Conservation (phyloP, 257 asterid species). For the Coffea eugenioides region DNA sequence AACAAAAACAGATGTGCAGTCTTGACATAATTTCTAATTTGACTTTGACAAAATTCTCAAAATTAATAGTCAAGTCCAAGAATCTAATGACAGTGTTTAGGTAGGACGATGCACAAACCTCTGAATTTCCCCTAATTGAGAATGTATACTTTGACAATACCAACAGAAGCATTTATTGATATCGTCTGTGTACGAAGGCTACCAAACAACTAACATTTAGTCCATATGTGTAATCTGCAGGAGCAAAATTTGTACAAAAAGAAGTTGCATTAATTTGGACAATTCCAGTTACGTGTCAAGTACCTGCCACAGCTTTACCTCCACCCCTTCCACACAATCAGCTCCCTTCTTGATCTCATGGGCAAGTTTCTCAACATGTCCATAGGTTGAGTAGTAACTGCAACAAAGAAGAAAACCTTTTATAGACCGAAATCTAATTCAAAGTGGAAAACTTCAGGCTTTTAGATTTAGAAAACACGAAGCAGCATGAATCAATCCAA, state of each 20-base stretch:
- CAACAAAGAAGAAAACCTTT: too few species aligned
- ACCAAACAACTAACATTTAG: neutral
- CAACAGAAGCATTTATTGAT: neutral
- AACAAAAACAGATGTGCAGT: neutral
- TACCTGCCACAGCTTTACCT: slow-evolving; percentile 73
- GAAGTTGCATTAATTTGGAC: neutral
- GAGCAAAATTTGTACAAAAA: neutral
- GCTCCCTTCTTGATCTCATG: slow-evolving; percentile 74
- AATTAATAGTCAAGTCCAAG: neutral
- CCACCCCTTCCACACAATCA: slow-evolving; percentile 65
- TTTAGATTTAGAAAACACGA: too few species aligned
- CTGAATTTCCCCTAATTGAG: neutral
- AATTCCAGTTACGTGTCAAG: neutral
- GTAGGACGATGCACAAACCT: too few species aligned
- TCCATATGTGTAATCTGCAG: neutral
- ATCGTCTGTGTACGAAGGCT: neutral
- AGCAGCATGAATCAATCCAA: neutral
- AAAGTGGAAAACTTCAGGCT: neutral
- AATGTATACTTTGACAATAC: neutral
- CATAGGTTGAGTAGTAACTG: slow-evolving; percentile 61
- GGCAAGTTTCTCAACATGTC: slow-evolving; percentile 69
- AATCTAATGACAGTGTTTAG: too few species aligned
- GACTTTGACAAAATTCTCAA: neutral
- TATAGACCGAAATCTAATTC: neutral
- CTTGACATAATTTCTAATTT: neutral